These are phyloP conservation scores for Fusarium sp. DNA, from an alignment of 2,329 filamentous ascomycete genomes.

Conservation along the genomic window DNA sequence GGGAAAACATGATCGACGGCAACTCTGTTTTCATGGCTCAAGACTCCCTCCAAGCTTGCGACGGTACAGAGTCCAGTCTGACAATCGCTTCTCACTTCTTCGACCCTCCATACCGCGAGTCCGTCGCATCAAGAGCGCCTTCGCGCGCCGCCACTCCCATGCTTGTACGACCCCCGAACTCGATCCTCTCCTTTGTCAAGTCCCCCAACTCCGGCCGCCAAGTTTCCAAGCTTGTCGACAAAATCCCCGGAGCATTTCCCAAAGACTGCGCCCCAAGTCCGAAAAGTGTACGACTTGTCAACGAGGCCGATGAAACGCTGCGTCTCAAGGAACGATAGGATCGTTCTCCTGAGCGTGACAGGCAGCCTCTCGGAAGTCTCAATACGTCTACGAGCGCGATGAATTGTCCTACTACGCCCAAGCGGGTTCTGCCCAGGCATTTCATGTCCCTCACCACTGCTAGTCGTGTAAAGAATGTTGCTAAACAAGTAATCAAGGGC, in stretches of 20 bases:
- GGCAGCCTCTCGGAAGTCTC: slow-evolving; percentile 31
- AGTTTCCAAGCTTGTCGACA: slow-evolving; percentile 33
- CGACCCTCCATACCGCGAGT: slow-evolving; percentile 82
- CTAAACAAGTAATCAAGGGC: slow-evolving; percentile 66
- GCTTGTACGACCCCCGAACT: slow-evolving; percentile 67
- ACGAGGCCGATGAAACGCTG: slow-evolving; percentile 45
- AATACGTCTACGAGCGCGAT: slow-evolving; percentile 50
- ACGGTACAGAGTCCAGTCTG: slow-evolving; percentile 85
- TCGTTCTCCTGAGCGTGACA: slow-evolving; percentile 41
- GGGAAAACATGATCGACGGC: slow-evolving; percentile 77
- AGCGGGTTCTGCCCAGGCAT: slow-evolving; percentile 51
- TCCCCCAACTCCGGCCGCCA: slow-evolving; percentile 44
- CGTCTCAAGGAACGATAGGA: slow-evolving; percentile 52
- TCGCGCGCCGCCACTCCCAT: slow-evolving; percentile 80
- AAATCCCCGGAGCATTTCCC: slow-evolving; percentile 53
- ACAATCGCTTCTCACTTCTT: slow-evolving; percentile 82
- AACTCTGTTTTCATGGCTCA: slow-evolving; percentile 73
- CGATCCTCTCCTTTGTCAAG: slow-evolving; percentile 55
- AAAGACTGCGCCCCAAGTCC: slow-evolving; percentile 52
- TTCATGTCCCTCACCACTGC: slow-evolving; percentile 64
- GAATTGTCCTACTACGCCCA: slow-evolving; percentile 50
- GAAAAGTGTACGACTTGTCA: slow-evolving; percentile 63
- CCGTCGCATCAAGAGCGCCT: slow-evolving; percentile 68
- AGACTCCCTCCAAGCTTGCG: slow-evolving; percentile 80
- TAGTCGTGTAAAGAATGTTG: slow-evolving; percentile 60